These are phyloP conservation scores for Nothomitra cinnamomea DNA, from an alignment of 2,329 filamentous ascomycete species.

Conservation along the genomic window DNA sequence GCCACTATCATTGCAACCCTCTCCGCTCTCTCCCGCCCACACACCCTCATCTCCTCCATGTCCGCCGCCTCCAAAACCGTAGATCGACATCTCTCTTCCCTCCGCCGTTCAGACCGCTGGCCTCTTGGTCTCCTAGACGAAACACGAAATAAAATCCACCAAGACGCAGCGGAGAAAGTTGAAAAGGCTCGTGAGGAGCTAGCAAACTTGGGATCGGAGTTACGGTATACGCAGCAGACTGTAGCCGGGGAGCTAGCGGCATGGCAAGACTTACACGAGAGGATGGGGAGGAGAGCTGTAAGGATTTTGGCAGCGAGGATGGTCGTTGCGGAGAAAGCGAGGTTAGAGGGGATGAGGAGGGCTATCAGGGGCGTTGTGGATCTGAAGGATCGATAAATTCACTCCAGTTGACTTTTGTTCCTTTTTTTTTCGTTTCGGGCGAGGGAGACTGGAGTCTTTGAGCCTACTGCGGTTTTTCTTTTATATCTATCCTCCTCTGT, in stretches of 20 bases:
- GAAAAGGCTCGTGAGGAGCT: slow-evolving; percentile 53
- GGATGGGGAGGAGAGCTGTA: slow-evolving; percentile 57
- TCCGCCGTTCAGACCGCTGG: slow-evolving; percentile 62
- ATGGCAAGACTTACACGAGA: slow-evolving; percentile 81
- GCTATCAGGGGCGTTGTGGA: slow-evolving; percentile 42
- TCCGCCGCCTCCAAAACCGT: slow-evolving; percentile 56
- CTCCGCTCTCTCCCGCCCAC: slow-evolving; percentile 59
- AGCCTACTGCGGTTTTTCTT: too few relatives aligned
- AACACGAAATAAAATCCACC: slow-evolving; percentile 61
- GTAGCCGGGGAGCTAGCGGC: slow-evolving; percentile 82
- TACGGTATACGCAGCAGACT: slow-evolving; percentile 83
- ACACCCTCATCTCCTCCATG: slow-evolving; percentile 62
- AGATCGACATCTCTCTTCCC: slow-evolving; percentile 58
- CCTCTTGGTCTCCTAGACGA: slow-evolving; percentile 73
- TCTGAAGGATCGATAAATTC: not conserved
- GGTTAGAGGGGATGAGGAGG: slow-evolving; percentile 63
- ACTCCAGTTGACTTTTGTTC: too few relatives aligned
- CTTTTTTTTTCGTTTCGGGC: too few relatives aligned
- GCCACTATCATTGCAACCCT: slow-evolving; percentile 72
- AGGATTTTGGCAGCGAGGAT: slow-evolving; percentile 60
- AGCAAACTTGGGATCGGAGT: slow-evolving; percentile 57
- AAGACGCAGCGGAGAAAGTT: slow-evolving; percentile 71
- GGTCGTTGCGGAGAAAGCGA: slow-evolving; percentile 62
- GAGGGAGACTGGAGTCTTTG: too few relatives aligned
- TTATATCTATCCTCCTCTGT: too few relatives aligned